Base-by-base conservation (phyloP, 352 stramenopile genomes). In the Phytophthora pseudosyringae region DNA sequence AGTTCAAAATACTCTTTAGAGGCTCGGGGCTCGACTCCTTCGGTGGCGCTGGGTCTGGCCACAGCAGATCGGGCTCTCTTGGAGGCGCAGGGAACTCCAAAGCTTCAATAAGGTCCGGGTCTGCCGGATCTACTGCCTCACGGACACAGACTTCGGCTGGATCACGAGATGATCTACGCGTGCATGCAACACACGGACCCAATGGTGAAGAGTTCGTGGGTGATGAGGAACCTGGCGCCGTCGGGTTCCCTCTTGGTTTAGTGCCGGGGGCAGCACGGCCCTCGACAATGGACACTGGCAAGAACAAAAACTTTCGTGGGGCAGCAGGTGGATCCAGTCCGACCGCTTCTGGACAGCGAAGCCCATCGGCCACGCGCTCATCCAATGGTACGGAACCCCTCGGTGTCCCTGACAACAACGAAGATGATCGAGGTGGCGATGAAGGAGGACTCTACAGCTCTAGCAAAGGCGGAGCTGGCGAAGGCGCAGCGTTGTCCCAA, bases 1-100 rank as follows among this genome's bases (percentile, higher is more conserved):
- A 98, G 59, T 98, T 98, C 64, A 98, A 98, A 64, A 31, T 83
- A 3, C 59, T 98, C 10, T 74, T 93, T 9, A 81, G 85, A 52
- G 85, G 86, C 46, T 76, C 81, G 2, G 83, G 89, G 31, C 11
- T 52, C 5, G 54, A 59, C 31, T 41, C 46, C 4, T 52, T 60
- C 21, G 21, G 33, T 15, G 36, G 29, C 11, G 21, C 18, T n/a
- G 31, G 16, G 1, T 57, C 53, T 1, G 52, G 45, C 7, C 31
- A 45, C 9, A 54, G 66, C 29, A 43, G 66, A 16, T 43, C 18
- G 10, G 39, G 33, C 29, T 39, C 52, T 31, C 38, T 51, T 32
- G 41, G 32, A 28, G 59, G 60, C 9, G 25, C 40, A 26, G 47
- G 46, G 10, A 63, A 76, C 44, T 58, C 64, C 10, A 61, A 43